Percentiles rank a stretch among this genome's conserved stretches.
phyloP scores from a whole-genome alignment of 2,329 filamentous ascomycete species.

The Dactylellina haptotyla region DNA sequence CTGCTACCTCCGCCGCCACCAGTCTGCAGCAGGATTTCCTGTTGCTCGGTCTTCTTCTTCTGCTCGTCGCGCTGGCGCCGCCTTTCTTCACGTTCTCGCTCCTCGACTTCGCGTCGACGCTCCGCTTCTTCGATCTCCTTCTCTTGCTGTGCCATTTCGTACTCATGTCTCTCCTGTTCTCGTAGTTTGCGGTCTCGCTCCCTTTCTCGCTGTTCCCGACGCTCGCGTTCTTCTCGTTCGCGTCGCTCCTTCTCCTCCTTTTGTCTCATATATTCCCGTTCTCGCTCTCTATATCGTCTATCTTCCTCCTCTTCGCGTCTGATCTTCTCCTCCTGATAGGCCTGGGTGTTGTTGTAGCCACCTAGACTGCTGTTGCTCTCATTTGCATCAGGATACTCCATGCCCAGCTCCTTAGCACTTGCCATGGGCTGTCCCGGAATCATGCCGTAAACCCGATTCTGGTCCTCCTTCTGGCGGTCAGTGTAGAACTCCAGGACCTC shows the following conservation, averaged over 20 bases:
- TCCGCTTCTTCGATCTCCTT: conserved; percentile 60
- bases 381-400: conserved; percentile 24
- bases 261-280: conserved; percentile 57
- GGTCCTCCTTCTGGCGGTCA: conserved; percentile 73
- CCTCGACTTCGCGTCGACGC: conserved; percentile 64
- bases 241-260: conserved; percentile 53
- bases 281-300: conserved; percentile 36
- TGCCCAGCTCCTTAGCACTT: conserved; percentile 62
- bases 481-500: conserved; percentile 77
- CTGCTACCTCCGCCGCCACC: conserved; percentile 74
- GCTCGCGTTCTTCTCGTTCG: conserved; percentile 37
- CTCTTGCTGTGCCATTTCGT: conserved; percentile 62
- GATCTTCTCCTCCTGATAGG: conserved; percentile 61
- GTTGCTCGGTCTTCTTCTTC: conserved; percentile 83
- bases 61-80: conserved; percentile 65
- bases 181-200: conserved; percentile 60
- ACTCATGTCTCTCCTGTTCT: conserved; percentile 51
- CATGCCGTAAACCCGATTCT: conserved; percentile 70
- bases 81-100: conserved; percentile 60
- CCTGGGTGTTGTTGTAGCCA: conserved; percentile 44
- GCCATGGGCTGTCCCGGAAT: conserved; percentile 72
- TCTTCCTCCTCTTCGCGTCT: conserved; percentile 41
- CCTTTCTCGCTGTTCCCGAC: conserved; percentile 59
- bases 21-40: conserved; percentile 71
- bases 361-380: conserved; percentile 19